Evolutionary conservation across 495 filamentous ascomycete species (phyloP).

Genomic region (Coniosporium apollinis): DNA sequence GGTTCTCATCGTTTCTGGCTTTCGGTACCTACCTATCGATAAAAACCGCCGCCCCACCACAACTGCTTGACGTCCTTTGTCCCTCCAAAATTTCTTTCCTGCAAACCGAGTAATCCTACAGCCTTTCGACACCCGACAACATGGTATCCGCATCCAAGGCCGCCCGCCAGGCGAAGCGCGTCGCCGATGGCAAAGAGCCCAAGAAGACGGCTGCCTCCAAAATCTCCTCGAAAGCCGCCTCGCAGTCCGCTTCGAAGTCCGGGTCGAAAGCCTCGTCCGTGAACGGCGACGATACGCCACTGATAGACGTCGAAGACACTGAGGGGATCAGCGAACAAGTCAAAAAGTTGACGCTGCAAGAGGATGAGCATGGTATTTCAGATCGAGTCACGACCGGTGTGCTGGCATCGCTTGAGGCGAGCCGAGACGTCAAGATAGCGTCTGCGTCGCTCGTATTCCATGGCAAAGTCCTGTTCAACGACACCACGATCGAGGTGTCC

Average conservation of each 20-base stretch:
- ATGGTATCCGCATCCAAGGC: slow-evolving; percentile 97
- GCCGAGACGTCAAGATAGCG: slow-evolving; percentile 91
- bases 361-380: slow-evolving; percentile 90
- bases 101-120: neutral
- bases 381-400: slow-evolving; percentile 98
- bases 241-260: slow-evolving; percentile 41
- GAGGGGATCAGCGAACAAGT: slow-evolving; percentile 67
- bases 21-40: no score
- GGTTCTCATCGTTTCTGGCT: no score
- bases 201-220: slow-evolving; percentile 40
- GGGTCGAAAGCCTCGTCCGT: slow-evolving; percentile 35
- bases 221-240: slow-evolving; percentile 45
- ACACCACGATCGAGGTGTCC: slow-evolving; percentile 84
- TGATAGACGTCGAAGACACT: slow-evolving; percentile 44
- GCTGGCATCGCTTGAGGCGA: slow-evolving; percentile 62
- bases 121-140: slow-evolving; percentile 16
- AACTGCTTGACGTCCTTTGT: neutral
- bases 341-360: slow-evolving; percentile 66
- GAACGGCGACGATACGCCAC: slow-evolving; percentile 51
- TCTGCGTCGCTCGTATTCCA: slow-evolving; percentile 92
- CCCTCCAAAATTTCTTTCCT: neutral
- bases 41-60: slow-evolving; percentile 2
- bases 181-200: slow-evolving; percentile 39
- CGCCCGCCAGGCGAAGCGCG: slow-evolving; percentile 90
- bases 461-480: slow-evolving; percentile 85